Percentiles rank a stretch among this genome's conserved stretches.
Evolutionary conservation across 2,329 filamentous ascomycete species (phyloP).

Genomic region (Phoma sp.): DNA sequence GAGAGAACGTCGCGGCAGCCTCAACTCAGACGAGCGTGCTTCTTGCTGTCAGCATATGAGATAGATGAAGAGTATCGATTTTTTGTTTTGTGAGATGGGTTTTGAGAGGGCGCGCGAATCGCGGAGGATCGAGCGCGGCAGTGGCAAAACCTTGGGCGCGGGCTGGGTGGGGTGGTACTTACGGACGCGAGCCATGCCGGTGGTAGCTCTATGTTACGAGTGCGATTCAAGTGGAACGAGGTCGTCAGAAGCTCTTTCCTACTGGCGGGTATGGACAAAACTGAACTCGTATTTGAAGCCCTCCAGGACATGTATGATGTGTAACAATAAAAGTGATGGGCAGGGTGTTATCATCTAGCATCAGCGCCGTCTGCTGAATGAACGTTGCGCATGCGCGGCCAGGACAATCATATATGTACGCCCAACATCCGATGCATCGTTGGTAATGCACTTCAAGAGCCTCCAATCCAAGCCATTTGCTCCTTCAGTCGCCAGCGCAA

Average conservation of each 20-base stretch:
- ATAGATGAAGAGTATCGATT: too few species aligned
- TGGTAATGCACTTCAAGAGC: neutral
- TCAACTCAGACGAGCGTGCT: constrained; percentile 2
- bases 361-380: too few species aligned
- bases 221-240: too few species aligned
- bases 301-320: too few species aligned
- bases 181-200: constrained; percentile 26
- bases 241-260: too few species aligned
- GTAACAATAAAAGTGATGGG: neutral
- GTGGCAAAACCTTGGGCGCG: neutral
- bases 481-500: neutral
- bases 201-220: neutral
- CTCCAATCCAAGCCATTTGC: neutral
- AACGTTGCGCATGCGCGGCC: neutral
- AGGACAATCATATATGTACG: neutral
- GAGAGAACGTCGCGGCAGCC: constrained; percentile 20
- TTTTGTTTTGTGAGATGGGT: too few species aligned
- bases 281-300: too few species aligned
- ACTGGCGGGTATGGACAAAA: too few species aligned
- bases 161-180: constrained; percentile 14
- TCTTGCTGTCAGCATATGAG: neutral
- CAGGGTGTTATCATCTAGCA: neutral
- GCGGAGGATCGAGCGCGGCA: neutral
- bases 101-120: neutral
- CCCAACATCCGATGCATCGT: neutral